Evolutionary conservation across 2,329 filamentous ascomycete genomes (phyloP), one percentile per base, ranked within the genome.

Genomic region (Zymoseptoria brevis): DNA sequence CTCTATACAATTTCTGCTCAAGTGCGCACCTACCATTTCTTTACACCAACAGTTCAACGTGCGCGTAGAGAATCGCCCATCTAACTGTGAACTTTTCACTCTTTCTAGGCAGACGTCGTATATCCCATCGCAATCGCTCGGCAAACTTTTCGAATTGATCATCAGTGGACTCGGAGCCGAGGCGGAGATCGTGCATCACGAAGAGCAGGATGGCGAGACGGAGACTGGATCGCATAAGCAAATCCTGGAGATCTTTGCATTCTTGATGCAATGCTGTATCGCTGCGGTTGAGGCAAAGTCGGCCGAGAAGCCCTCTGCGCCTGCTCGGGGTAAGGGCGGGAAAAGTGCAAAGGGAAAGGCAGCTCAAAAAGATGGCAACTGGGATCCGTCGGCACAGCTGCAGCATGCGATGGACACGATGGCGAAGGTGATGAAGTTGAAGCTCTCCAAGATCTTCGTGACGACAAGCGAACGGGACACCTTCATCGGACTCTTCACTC

Each of bases 381-480:
- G 93, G 92, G 94, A 99, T 75, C 93, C 92, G 60, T 87, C 90
- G 2, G 78, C 84, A 1, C 94, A 99, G 74, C 80, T 99, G 24
- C 90, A 96, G 74, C 85, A 84, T 9, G 91, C 93, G 1, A 83
- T 99, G 62, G 92, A 96, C 69, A 86, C 87, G 29, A 97, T 99
- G 90, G 93, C 90, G 78, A 96, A 96, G 74, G 91, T 96, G 54
- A 81, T 99, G 75, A 95, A 91, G 75, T 78, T 96, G 71, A 96
- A 96, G 77, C 80, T 99, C 54, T 85, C 88, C 67, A 91, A 90
- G 71, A 93, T 99, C 62, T 99, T 99, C 71, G 76, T 97, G 62
- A 99, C 94, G 0, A 99, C 94, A 0, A 96, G 93, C 53, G 94
- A 99, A 75, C 84, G 93, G 62, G 94, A 99, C 71, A 96, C 91